Evolutionary conservation across 2,329 filamentous ascomycete species (phyloP), one percentile per base, ranked within the genome.

Genomic region (Fusarium sp.): DNA sequence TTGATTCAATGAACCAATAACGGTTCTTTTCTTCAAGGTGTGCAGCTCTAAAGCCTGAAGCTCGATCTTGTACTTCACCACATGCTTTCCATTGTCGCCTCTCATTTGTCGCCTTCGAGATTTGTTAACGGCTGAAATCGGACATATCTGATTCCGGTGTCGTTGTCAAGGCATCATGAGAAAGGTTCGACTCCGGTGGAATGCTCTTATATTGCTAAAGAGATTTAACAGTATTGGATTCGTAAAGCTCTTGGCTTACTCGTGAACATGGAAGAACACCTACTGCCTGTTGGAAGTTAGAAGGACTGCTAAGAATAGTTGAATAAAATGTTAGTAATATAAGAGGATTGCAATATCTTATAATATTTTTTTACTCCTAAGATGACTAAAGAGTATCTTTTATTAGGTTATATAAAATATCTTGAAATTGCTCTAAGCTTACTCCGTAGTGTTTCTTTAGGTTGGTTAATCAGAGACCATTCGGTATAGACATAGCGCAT

Each of bases 1-100:
- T 36, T 53, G 60, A 25, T 25, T 25, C 25, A 25, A 25, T 5
- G 25, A 69, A 50, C 79, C 79, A 81, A 81, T 81, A 33, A 70
- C 62, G 58, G 49, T 63, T 53, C 75, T 50, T 57, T 38, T 49
- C 61, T 58, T 46, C 36, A 62, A 67, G 74, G 73, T 79, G 79
- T 80, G 79, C 74, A 72, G 62, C 50, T 71, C 50, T 71, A 44
- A 62, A 74, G 71, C 70, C 60, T 60, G 58, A 20, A 57, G 45
- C 45, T 57, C 41, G 45, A 60, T 49, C 50, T 46, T 39, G 35
- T 41, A 46, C 49, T 66, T 70, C 50, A 44, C 63, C 75, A 76
- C 75, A 77, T 77, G 75, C 72, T 49, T 58, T 18, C 7, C 36
- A 42, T 52, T 39, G 42, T 39, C 64, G 42, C 42, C 45, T 76